These are phyloP conservation scores for Plenodomus lindquistii DNA, from an alignment of 2,329 filamentous ascomycete genomes.

Conservation along the genomic window DNA sequence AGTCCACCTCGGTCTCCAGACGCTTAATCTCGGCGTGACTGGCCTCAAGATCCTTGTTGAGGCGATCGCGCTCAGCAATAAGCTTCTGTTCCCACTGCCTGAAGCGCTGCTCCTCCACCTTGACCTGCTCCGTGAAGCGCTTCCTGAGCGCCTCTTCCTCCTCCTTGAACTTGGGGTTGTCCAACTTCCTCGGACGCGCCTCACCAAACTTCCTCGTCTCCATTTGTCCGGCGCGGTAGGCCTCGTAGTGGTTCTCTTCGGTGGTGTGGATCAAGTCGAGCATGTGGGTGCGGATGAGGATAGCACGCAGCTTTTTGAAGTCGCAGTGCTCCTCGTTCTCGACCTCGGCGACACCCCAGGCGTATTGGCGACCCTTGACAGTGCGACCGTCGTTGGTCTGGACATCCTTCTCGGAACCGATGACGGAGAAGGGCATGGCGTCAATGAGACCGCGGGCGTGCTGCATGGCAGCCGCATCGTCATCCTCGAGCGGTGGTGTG, in stretches of 20 bases:
- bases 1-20: slow-evolving; percentile 88
- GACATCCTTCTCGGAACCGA: slow-evolving; percentile 98
- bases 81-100: slow-evolving; percentile 99
- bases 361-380: slow-evolving; percentile 98
- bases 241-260: slow-evolving; percentile 98
- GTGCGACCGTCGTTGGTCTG: slow-evolving; percentile 95
- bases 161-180: slow-evolving; percentile 99
- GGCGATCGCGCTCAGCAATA: slow-evolving; percentile 94
- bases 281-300: slow-evolving; percentile 99
- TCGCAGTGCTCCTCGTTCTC: slow-evolving; percentile 99
- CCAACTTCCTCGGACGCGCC: slow-evolving; percentile 92
- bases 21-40: slow-evolving; percentile 91
- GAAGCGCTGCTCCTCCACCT: slow-evolving; percentile 99
- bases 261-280: slow-evolving; percentile 99
- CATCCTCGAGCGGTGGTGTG: slow-evolving; percentile 95
- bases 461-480: slow-evolving; percentile 93
- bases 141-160: slow-evolving; percentile 98
- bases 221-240: slow-evolving; percentile 99
- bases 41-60: slow-evolving; percentile 99
- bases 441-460: slow-evolving; percentile 93
- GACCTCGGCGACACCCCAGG: slow-evolving; percentile 98
- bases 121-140: slow-evolving; percentile 99
- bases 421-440: slow-evolving; percentile 98
- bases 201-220: slow-evolving; percentile 99
- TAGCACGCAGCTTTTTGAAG: slow-evolving; percentile 99